These are phyloP conservation scores for Picochlorum sp. DNA, from an alignment of 139 green algal genomes.

Conservation along the genomic window DNA sequence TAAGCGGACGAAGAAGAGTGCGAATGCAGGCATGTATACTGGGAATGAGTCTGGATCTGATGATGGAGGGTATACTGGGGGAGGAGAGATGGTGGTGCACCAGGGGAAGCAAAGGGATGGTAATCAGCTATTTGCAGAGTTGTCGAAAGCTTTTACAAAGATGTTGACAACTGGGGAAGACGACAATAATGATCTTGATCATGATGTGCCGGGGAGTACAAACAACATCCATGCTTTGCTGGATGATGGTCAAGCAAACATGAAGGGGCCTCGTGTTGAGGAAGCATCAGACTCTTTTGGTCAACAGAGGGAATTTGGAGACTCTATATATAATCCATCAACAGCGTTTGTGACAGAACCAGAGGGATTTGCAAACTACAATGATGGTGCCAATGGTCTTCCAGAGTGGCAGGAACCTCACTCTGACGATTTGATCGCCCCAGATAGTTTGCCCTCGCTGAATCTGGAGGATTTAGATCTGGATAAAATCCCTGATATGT, in stretches of 20 bases:
- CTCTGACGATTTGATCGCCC: neutral
- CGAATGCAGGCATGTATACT: neutral
- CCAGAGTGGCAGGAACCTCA: neutral
- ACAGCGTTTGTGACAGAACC: no score
- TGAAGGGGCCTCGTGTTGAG: neutral
- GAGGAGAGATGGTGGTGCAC: constrained; percentile 13
- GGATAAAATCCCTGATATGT: constrained; percentile 10
- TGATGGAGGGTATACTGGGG: neutral
- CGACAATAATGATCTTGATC: neutral
- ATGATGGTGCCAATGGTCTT: neutral
- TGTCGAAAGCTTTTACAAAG: constrained; percentile 27
- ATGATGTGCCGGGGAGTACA: neutral
- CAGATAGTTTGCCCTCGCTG: constrained; percentile 3
- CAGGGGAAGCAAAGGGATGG: neutral
- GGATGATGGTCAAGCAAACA: neutral
- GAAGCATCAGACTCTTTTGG: neutral
- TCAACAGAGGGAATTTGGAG: neutral
- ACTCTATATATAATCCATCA: neutral
- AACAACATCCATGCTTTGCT: constrained; percentile 11
- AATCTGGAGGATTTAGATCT: constrained; percentile 14
- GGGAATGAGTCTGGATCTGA: constrained; percentile 12
- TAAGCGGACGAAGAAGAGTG: constrained; percentile 14
- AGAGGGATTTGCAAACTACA: neutral
- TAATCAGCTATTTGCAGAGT: constrained; percentile 20
- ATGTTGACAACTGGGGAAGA: constrained; percentile 10